Conservation (phyloP, 2,329 filamentous ascomycete genomes). For the Emydomyces testavorans region DNA sequence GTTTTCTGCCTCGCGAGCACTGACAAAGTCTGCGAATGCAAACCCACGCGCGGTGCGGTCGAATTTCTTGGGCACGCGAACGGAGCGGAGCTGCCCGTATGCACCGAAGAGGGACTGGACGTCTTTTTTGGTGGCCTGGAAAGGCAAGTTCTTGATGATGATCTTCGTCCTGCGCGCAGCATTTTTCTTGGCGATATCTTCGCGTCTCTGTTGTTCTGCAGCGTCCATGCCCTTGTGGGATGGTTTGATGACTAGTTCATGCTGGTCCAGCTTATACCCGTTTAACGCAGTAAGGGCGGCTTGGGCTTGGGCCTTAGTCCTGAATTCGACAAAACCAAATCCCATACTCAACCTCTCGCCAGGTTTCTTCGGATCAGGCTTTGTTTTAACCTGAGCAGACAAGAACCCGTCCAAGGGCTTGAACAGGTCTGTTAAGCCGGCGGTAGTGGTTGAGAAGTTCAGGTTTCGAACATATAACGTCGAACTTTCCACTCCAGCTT, state of each 20-base stretch:
- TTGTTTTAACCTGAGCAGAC: slow-evolving; percentile 83
- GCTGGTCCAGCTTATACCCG: slow-evolving; percentile 72
- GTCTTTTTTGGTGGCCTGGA: slow-evolving; percentile 90
- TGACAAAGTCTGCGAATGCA: slow-evolving; percentile 93
- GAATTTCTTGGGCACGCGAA: slow-evolving; percentile 91
- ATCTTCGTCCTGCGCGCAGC: slow-evolving; percentile 75
- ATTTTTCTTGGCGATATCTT: slow-evolving; percentile 71
- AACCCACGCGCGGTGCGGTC: slow-evolving; percentile 81
- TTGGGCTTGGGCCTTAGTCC: slow-evolving; percentile 62
- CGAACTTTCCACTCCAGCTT: slow-evolving; percentile 47
- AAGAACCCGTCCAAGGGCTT: slow-evolving; percentile 74
- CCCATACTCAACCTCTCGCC: slow-evolving; percentile 90
- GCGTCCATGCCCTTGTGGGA: slow-evolving; percentile 57
- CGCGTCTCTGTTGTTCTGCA: slow-evolving; percentile 43
- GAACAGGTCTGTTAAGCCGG: slow-evolving; percentile 65
- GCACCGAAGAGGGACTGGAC: slow-evolving; percentile 72
- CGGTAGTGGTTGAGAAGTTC: slow-evolving; percentile 77
- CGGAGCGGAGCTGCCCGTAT: slow-evolving; percentile 83
- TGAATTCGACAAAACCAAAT: slow-evolving; percentile 89
- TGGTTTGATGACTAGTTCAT: slow-evolving; percentile 71
- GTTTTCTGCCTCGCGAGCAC: slow-evolving; percentile 76
- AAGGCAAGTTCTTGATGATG: slow-evolving; percentile 95
- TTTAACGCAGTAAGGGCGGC: slow-evolving; percentile 78
- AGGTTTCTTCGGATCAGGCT: slow-evolving; percentile 79
- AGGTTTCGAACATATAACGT: slow-evolving; percentile 90